A percentile compares a stretch with the other conserved stretches of the same genome.
These are phyloP conservation scores for Suhomyces sp. DNA, from an alignment of 805 yeast species.

Conservation along the genomic window DNA sequence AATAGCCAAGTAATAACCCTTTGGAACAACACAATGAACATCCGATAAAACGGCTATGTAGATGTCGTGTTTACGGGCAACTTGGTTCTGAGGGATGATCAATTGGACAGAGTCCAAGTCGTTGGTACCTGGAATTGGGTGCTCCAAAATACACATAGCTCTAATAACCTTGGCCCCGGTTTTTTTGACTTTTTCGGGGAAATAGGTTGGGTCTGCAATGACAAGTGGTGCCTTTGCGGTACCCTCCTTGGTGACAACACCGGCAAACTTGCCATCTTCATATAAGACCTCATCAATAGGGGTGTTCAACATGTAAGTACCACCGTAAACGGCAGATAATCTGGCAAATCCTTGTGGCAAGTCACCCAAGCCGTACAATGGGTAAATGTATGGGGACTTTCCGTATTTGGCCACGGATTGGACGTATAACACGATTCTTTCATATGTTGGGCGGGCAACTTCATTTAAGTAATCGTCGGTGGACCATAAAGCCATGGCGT, in stretches of 20 bases:
- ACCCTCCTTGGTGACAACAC: conserved; percentile 91
- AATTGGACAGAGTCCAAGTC: conserved; percentile 89
- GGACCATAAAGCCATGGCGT: conserved; percentile 96
- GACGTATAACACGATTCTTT: conserved; percentile 80
- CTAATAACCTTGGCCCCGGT: conserved; percentile 76
- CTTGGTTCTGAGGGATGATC: conserved; percentile 95
- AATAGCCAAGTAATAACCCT: conserved; percentile 88
- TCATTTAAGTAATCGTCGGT: conserved; percentile 84
- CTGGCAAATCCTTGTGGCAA: conserved; percentile 99
- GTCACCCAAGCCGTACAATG: conserved; percentile 95
- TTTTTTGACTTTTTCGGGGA: conserved; percentile 76
- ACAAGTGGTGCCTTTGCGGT: conserved; percentile 88
- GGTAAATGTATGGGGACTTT: conserved; percentile 93
- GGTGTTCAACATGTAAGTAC: conserved; percentile 96
- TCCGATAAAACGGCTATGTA: conserved; percentile 88
- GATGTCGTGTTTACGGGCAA: conserved; percentile 88
- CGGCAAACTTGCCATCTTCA: conserved; percentile 67
- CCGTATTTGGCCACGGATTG: conserved; percentile 94
- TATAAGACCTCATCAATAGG: conserved; percentile 88
- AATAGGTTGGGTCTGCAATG: conserved; percentile 97
- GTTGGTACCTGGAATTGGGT: conserved; percentile 79
- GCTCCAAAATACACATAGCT: conserved; percentile 86
- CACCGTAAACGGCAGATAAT: conserved; percentile 95
- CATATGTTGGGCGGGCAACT: conserved; percentile 90
- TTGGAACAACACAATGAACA: conserved; percentile 86